phyloP scores from a whole-genome alignment of 1,284 basidiomycete genomes.

The Pisolithus thermaeus region DNA sequence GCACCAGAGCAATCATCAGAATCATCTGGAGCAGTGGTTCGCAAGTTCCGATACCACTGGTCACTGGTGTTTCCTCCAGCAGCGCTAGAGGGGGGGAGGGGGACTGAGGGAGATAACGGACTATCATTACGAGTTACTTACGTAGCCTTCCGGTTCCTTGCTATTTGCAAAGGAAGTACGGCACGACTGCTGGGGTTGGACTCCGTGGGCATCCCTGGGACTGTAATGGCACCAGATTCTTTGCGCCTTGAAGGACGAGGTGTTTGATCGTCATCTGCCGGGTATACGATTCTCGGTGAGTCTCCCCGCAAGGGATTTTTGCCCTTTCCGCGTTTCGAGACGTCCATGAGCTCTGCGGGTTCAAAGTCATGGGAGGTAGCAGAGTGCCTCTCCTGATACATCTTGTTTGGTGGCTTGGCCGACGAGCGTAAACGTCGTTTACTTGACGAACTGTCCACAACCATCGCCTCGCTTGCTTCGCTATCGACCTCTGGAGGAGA shows the following conservation, averaged over 20 bases:
- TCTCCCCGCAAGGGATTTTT: not conserved
- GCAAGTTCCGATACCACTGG: slow-evolving; percentile 12
- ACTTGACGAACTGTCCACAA: slow-evolving; percentile 19
- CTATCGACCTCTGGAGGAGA: not conserved
- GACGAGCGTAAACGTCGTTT: slow-evolving; percentile 3
- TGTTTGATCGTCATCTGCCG: slow-evolving; percentile 15
- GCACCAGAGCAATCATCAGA: slow-evolving; percentile 15
- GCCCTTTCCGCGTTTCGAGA: not conserved
- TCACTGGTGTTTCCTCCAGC: slow-evolving; percentile 3
- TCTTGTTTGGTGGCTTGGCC: slow-evolving; percentile 4
- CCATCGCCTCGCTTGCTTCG: slow-evolving; percentile 24
- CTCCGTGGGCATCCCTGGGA: not conserved
- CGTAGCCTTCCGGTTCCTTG: slow-evolving; percentile 14
- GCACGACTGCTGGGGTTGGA: not conserved
- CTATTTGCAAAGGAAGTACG: slow-evolving; percentile 14
- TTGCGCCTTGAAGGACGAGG: slow-evolving; percentile 18
- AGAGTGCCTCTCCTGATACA: not conserved
- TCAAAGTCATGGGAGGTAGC: not conserved
- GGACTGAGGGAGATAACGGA: not conserved
- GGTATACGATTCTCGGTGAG: not conserved
- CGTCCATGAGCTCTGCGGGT: not conserved
- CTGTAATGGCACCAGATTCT: not conserved
- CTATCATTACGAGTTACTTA: slow-evolving; percentile 3
- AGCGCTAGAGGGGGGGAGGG: no score
- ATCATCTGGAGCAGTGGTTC: slow-evolving; percentile 3